A percentile compares a stretch with the other conserved stretches of the same genome.
Evolutionary conservation across 148 eudicot genomes (phyloP).

Genomic region (Rheum nobile): DNA sequence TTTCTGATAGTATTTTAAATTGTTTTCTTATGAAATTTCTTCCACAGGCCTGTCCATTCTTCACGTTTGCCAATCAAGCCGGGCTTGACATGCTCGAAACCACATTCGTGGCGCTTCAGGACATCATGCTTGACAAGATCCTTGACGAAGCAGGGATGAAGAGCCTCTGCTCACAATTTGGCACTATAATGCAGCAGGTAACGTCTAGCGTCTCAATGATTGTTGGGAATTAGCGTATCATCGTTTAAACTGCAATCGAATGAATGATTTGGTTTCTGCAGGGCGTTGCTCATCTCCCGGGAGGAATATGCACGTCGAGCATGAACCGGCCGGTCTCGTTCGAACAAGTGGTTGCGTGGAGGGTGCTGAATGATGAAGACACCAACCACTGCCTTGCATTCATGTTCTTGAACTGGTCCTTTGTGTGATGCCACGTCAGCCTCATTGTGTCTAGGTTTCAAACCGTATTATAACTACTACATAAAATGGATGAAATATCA

Average conservation of each 20-base stretch:
- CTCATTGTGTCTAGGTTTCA: background rate
- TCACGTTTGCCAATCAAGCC: slow-evolving; percentile 56
- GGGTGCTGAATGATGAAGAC: slow-evolving; percentile 40
- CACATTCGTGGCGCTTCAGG: slow-evolving; percentile 51
- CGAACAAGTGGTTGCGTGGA: slow-evolving; percentile 52
- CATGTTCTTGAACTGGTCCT: slow-evolving; percentile 57
- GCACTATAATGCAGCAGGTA: slow-evolving; percentile 54
- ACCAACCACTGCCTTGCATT: slow-evolving; percentile 46
- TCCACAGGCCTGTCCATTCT: slow-evolving; percentile 43
- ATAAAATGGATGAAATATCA: background rate
- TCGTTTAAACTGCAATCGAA: too few species aligned
- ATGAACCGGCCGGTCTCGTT: slow-evolving; percentile 50
- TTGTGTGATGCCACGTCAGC: slow-evolving; percentile 19
- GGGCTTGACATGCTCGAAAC: slow-evolving; percentile 69
- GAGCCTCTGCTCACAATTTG: slow-evolving; percentile 36
- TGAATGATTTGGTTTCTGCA: slow-evolving; percentile 6
- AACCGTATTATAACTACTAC: background rate
- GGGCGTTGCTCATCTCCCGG: slow-evolving; percentile 50
- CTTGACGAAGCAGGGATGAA: slow-evolving; percentile 50
- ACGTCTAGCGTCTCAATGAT: background rate
- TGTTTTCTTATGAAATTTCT: background rate
- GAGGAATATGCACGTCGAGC: slow-evolving; percentile 42
- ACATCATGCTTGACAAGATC: slow-evolving; percentile 47
- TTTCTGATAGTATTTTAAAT: background rate
- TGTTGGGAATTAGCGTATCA: too few species aligned